Base-by-base conservation (phyloP, 345 rosid species). In the Brassica rapa region DNA sequence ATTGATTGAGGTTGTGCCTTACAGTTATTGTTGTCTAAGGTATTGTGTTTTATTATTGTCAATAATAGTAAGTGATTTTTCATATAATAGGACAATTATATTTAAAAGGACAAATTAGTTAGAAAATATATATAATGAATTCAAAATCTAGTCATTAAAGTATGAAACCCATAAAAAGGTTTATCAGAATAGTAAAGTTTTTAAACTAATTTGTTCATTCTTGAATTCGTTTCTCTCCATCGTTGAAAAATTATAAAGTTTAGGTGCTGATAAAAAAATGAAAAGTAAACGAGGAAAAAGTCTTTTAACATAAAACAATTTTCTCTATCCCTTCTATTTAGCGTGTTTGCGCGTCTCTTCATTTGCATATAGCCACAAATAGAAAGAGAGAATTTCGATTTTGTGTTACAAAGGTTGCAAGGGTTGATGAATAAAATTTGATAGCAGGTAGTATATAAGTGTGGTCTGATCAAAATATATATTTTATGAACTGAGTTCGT, bases 1-100 rank as follows among this genome's bases (percentile, higher is more conserved):
- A 76, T 35, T 69, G 37, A 23, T 33, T 76, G 49, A 46, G 66
- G 35, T 46, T 68, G 62, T 53, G 37, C 59, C 46, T 59, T 49
- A 12, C 53, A 49, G 6, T 15, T 33, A 30, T 46, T 69, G 30
- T 32, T 46, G 59, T 46, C 16, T 27, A 16, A 14, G 61, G 15
- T 19, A 27, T 60, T 32, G 14, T 59, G 53, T 66, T 46, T 55
- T 24, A 5, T 25, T 39, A 8, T 46, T 60, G 24, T 15, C 43
- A 69, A 69, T 10, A 32, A 46, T 68, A 12, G 33, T 29, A 43
- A 29, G 19, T 63, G n/a, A 7, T 3, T 68, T 43, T 49, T 12
- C 19, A 0, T 9, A 9, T 32, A 49, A n/a, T 8, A 49, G 1
- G n/a, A 49, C 19, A 49, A 49, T 49, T 49, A 29, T 1, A 55